Conservation (phyloP, 2,329 filamentous ascomycete species). For the Colletotrichum falcatum region DNA sequence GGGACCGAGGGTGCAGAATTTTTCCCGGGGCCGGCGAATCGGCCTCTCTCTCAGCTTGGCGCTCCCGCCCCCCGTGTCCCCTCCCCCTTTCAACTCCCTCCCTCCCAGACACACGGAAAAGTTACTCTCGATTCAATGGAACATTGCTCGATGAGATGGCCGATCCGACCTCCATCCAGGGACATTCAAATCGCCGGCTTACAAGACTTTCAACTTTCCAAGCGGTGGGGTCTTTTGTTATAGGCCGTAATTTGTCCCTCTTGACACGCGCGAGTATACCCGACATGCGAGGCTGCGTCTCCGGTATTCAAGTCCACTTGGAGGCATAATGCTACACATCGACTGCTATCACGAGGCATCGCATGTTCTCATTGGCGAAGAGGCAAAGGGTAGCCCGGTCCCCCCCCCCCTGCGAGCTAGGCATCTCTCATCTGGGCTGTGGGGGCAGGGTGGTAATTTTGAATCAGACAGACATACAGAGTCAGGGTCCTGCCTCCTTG, state of each 20-base stretch:
- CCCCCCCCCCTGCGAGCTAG: conserved; percentile 20
- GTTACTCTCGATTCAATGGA: not conserved
- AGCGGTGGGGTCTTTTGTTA: not conserved
- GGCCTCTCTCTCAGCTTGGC: conserved; percentile 28
- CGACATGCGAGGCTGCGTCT: not conserved
- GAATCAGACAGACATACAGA: conserved; percentile 20
- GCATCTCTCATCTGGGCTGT: conserved; percentile 29
- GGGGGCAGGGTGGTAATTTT: conserved; percentile 7
- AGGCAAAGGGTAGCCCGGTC: conserved; percentile 9
- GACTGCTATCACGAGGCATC: not conserved
- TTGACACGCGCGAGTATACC: not conserved
- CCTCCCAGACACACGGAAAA: not conserved
- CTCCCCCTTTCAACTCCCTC: too few relatives aligned
- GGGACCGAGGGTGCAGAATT: conserved; percentile 38
- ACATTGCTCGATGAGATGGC: not conserved
- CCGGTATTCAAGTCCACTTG: not conserved
- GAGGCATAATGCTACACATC: too few relatives aligned
- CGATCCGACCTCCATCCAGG: not conserved
- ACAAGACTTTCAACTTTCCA: not conserved
- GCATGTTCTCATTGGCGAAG: not conserved
- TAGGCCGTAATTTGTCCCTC: not conserved
- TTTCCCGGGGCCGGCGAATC: conserved; percentile 30
- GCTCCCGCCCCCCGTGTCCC: not conserved
- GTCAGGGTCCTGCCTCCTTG: conserved; percentile 35
- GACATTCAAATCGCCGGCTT: not conserved